Base-by-base conservation (phyloP, 192 early-diverging fungal species). In the Rhizophagus clarus region DNA sequence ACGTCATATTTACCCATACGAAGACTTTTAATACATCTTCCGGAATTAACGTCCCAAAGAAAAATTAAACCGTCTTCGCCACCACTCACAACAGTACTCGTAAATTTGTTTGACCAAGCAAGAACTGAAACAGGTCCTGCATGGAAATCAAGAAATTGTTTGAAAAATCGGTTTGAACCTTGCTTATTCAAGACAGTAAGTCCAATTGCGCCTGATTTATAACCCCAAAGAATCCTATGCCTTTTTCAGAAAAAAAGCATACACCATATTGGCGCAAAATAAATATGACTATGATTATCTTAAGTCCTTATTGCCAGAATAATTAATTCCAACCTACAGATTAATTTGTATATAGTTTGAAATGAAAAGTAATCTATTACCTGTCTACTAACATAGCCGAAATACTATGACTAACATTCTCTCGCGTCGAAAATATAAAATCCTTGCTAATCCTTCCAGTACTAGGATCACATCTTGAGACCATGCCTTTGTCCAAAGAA, bases 361-460 rank as follows among this genome's bases (percentile, higher is more conserved):
- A 17, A 26, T 28, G 32, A n/a, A 8, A 14, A 29, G 79, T 40
- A 34, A 68, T 34, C 45, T 29, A 72, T 69, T 64, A 90, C 89
- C 80, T 83, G 69, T 92, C 89, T 7, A 91, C 79, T 72, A 87
- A 74, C 20, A 92, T 77, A 2, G 82, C 75, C 0, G 80, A 81
- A 9, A 92, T 81, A 14, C 32, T 61, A 14, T 61, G 24, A 51
- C 82, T 70, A 12, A 84, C 72, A 24, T 80, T 49, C 69, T 87
- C 89, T 3, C 82, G 79, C 31, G 82, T 82, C 4, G 51, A 56
- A 62, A 80, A 82, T 7, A 92, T 80, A 9, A 78, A 61, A 12
- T 84, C 86, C 20, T 85, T 84, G 47, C 89, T 88, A 10, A 90
- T 86, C 45, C 86, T 87, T 15, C 91, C 91, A 11, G 88, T 92